Percentiles rank a stretch among this genome's conserved stretches.
Conservation (phyloP, 805 yeast genomes). For the Starmerella ratchasimensis region DNA sequence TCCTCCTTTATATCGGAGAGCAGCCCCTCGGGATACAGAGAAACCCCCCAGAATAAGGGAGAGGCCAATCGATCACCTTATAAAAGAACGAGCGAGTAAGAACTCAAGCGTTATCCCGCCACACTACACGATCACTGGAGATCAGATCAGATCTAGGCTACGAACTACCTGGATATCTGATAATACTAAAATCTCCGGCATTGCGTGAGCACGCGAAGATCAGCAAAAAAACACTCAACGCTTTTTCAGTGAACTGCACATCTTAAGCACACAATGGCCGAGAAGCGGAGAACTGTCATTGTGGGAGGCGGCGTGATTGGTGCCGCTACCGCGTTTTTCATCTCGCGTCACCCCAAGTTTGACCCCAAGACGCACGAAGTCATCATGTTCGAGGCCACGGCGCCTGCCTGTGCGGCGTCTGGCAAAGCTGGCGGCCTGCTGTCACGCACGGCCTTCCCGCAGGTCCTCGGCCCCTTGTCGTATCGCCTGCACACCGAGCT, state of each 20-base stretch:
- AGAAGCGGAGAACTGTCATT: conserved; percentile 17
- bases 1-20: too few species aligned
- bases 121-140: too few species aligned
- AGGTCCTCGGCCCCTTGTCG: conserved; percentile 78
- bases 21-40: too few species aligned
- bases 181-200: too few species aligned
- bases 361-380: conserved; percentile 62
- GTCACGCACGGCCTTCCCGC: conserved; percentile 95
- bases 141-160: too few species aligned
- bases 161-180: too few species aligned
- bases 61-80: too few species aligned
- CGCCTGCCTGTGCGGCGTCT: conserved; percentile 94
- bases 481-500: conserved; percentile 76
- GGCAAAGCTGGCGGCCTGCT: conserved; percentile 96
- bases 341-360: conserved; percentile 70
- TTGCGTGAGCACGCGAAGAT: too few species aligned
- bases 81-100: too few species aligned
- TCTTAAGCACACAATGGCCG: not conserved
- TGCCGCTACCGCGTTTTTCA: conserved; percentile 81
- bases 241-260: not conserved
- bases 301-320: conserved; percentile 83
- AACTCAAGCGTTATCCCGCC: too few species aligned
- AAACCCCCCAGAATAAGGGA: too few species aligned
- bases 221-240: too few species aligned
- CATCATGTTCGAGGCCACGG: conserved; percentile 71